Evolutionary conservation across 108 stramenopile species (phyloP).

Genomic region (Pseudonitzschia delicatissima): DNA sequence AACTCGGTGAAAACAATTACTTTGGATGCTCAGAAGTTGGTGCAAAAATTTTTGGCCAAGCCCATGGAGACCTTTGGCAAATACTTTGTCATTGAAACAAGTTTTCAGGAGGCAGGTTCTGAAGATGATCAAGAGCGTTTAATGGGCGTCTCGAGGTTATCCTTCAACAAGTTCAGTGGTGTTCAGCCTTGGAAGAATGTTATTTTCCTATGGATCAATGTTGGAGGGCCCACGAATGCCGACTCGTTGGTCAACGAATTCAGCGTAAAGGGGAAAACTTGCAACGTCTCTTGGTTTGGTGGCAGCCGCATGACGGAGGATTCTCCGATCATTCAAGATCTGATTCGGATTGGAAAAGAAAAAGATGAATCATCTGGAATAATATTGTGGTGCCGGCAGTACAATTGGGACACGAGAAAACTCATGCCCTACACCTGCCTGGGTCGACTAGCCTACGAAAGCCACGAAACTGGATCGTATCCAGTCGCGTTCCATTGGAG

Average conservation of each 20-base stretch:
- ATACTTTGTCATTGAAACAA: slow-evolving; percentile 55
- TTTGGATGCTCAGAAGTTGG: slow-evolving; percentile 33
- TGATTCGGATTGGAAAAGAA: slow-evolving; percentile 47
- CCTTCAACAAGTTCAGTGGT: slow-evolving; percentile 86
- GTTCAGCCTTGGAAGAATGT: slow-evolving; percentile 73
- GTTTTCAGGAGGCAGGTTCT: slow-evolving; percentile 14
- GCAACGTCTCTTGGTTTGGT: slow-evolving; percentile 79
- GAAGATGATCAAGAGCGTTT: slow-evolving; percentile 34
- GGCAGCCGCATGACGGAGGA: slow-evolving; percentile 69
- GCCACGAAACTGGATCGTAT: slow-evolving; percentile 47
- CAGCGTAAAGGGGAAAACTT: slow-evolving; percentile 35
- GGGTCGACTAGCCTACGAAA: slow-evolving; percentile 53
- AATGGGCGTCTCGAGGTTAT: slow-evolving; percentile 30
- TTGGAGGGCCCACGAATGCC: slow-evolving; percentile 34
- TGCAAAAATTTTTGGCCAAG: slow-evolving; percentile 41
- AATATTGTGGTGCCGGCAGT: slow-evolving; percentile 70
- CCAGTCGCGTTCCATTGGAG: slow-evolving; percentile 75
- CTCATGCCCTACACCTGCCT: slow-evolving; percentile 54
- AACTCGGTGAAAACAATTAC: slow-evolving; percentile 55
- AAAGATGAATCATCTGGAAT: slow-evolving; percentile 31
- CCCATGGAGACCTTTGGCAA: slow-evolving; percentile 56
- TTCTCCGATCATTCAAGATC: slow-evolving; percentile 52
- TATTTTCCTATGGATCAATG: slow-evolving; percentile 73
- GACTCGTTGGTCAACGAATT: slow-evolving; percentile 57
- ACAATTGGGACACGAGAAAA: slow-evolving; percentile 29